A percentile compares a stretch with the other conserved stretches of the same genome.
Evolutionary conservation across 139 green algal species (phyloP).

Genomic region (Astrephomene gubernaculifera): DNA sequence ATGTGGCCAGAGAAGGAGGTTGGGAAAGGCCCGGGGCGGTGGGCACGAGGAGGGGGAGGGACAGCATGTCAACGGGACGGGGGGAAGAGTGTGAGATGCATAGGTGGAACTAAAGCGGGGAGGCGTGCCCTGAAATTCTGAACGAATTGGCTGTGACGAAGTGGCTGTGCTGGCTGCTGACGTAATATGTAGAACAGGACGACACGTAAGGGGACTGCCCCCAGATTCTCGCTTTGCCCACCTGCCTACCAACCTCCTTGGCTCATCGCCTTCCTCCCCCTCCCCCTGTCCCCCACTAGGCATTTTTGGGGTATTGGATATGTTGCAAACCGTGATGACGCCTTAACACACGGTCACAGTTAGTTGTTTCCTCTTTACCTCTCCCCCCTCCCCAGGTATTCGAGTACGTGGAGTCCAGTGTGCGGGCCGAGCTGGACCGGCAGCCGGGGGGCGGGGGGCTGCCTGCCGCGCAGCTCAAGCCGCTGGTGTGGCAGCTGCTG

Average conservation of each 20-base stretch:
- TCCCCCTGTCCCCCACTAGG: neutral
- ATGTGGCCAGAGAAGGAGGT: neutral
- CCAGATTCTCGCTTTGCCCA: neutral
- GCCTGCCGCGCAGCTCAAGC: neutral
- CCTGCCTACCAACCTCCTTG: neutral
- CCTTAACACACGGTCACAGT: too few species aligned
- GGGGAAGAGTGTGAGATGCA: too few species aligned
- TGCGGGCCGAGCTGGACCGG: slow-evolving; percentile 12
- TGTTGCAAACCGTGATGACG: too few species aligned
- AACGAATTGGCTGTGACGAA: neutral
- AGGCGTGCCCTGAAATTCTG: neutral
- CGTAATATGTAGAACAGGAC: too few species aligned
- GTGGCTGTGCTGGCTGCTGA: neutral
- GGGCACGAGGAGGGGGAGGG: neutral
- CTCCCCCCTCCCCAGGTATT: too few species aligned
- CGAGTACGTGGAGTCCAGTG: slow-evolving; percentile 22
- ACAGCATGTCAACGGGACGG: neutral
- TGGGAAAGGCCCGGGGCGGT: too few species aligned
- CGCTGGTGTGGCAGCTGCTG: slow-evolving; percentile 36
- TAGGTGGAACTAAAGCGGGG: neutral
- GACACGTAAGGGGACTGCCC: neutral
- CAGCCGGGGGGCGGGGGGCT: neutral
- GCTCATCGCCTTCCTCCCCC: neutral
- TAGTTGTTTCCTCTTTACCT: too few species aligned
- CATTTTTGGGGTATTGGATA: too few species aligned